Base-by-base conservation (phyloP, 306 rosid species). In the Corylus americana region DNA sequence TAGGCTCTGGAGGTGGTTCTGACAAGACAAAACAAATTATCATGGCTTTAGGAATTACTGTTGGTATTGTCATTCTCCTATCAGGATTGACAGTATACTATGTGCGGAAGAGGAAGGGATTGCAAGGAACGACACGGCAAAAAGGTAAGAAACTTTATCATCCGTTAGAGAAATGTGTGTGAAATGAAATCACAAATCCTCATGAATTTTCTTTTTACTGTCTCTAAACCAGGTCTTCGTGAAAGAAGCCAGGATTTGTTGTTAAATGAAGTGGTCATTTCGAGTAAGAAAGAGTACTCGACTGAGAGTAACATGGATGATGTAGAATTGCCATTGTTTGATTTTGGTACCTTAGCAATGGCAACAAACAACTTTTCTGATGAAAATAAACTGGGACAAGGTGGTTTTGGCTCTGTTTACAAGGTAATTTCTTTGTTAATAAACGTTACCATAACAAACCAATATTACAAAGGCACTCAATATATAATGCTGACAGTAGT, bases 391-490 rank as follows among this genome's bases (percentile, higher is more conserved):
- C 90, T 88, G 11, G 92, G 92, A 80, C 59, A 86, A 80, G 92
- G 92, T 59, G 92, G 92, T 49, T 88, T 88, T 80, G 92, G 92
- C 64, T 77, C 55, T 79, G 92, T 88, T 77, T 88, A 88, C 55
- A 79, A 58, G 90, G 92, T 88, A 82, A 6, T 73, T 42, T 77
- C 55, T 47, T 77, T 73, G 50, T 68, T 68, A 42, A 18, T 11
- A 44, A 0, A 31, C 18, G 13, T 11, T 29, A 63, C 45, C 42
- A 16, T 31, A 63, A 31, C 2, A 64, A 35, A 6, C 9, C 70
- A 7, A 16, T 64, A 49, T 78, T 81, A 72, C 35, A 55, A 70
- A 77, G 17, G 51, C 49, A 59, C 22, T 8, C 27, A 68, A 37
- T 71, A n/a, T 18, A 17, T 54, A 18, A 71, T 9, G 49, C 58